These are phyloP conservation scores for Hyaloperonospora brassicae DNA, from an alignment of 352 stramenopile species.

Conservation along the genomic window DNA sequence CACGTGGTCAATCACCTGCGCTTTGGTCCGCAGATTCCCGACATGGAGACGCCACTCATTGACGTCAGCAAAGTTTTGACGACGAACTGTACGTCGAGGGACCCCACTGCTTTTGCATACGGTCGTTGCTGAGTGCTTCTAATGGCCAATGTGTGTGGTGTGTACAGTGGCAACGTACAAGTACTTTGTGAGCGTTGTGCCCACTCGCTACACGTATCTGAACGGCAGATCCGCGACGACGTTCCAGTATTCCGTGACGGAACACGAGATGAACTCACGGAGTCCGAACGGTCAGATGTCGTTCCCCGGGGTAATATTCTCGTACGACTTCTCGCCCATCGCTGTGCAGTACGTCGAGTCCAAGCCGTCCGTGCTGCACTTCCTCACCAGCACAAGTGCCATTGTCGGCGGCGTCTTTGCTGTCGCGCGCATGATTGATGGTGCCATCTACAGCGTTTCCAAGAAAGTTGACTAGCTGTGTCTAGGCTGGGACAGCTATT, in stretches of 20 bases:
- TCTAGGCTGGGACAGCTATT: background rate
- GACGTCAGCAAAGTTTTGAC: slow-evolving; percentile 78
- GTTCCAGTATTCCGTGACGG: slow-evolving; percentile 86
- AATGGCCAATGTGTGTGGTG: background rate
- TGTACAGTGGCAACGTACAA: slow-evolving; percentile 78
- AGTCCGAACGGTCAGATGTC: slow-evolving; percentile 44
- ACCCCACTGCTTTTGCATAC: slow-evolving; percentile 3
- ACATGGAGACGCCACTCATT: slow-evolving; percentile 83
- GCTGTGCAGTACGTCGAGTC: slow-evolving; percentile 83
- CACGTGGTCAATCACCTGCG: slow-evolving; percentile 71
- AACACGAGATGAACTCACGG: slow-evolving; percentile 53
- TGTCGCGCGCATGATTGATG: slow-evolving; percentile 80
- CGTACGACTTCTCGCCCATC: slow-evolving; percentile 87
- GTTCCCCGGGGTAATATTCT: slow-evolving; percentile 82
- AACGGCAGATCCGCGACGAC: slow-evolving; percentile 57
- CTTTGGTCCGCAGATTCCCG: slow-evolving; percentile 69
- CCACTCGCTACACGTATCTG: slow-evolving; percentile 77
- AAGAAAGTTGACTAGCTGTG: slow-evolving; percentile 77
- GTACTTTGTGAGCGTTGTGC: slow-evolving; percentile 83
- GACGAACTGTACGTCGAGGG: slow-evolving; percentile 48
- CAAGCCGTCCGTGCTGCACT: slow-evolving; percentile 78
- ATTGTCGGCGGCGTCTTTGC: slow-evolving; percentile 84
- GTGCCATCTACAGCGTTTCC: slow-evolving; percentile 83
- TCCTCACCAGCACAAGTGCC: slow-evolving; percentile 80
- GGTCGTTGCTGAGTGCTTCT: too few species aligned